Evolutionary conservation across 2,329 filamentous ascomycete genomes (phyloP), one percentile per base, ranked within the genome.

Genomic region (Akanthomyces lecanii): DNA sequence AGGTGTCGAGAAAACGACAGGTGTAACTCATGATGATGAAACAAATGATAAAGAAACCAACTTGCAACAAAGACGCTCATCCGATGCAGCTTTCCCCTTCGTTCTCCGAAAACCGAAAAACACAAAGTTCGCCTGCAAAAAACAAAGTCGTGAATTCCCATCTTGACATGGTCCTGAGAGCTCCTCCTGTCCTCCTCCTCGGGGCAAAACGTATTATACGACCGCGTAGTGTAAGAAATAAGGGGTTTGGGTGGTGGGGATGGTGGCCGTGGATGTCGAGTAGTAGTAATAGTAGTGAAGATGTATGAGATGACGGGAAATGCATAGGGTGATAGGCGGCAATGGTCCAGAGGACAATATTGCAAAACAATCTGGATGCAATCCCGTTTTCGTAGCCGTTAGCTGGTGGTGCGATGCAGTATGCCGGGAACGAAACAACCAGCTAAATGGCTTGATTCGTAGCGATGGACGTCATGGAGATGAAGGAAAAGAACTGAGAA

Each of bases 191-290:
- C 33, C 40, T 56, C 52, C 44, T 48, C 59, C 21, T 14, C 18
- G 44, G 30, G 52, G 60, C 28, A 62, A 63, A 50, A 57, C 23
- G 40, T 63, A 63, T 63, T 63, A 63, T 63, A 63, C 45, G 40
- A 38, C 21, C 47, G 36, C 61, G 21, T 63, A 33, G 47, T 63
- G 25, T 63, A 63, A 45, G 61, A 63, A 53, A 63, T 63, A 18
- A 47, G 53, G 53, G 11, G 33, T 8, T 12, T 11, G 45, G 2
- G 8, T 21, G 8, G 3, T 33, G n/a, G 47, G 7, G 33, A n/a
- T 61, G 30, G 8, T n/a, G 25, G 50, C 25, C 50, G 51, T 54
- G 38, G 30, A n/a, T 47, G 59, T 52, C 16, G 36, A 61, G 36
- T 18, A 45, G 36, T 61, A 51, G 55, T 48, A 51, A 25, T 54